Base-by-base conservation (phyloP, 169 alveolate genomes). In the Perkinsus olseni region DNA sequence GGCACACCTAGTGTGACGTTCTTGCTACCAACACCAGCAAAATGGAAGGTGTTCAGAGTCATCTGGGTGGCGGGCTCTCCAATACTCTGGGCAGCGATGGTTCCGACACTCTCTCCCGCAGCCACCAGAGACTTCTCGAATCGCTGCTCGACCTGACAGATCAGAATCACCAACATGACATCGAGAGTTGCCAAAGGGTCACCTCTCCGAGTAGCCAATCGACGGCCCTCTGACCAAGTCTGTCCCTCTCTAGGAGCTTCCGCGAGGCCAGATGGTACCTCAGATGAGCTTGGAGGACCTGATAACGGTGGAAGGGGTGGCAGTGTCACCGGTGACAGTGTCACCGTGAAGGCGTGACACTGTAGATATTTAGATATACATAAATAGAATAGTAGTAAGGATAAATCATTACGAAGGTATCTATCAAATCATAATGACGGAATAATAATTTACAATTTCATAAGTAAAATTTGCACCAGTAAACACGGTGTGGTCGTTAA, bases 31-130 rank as follows among this genome's bases (percentile, higher is more conserved):
- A 99, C 99, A 82, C 99, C 99, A 37, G 99, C 99, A 96, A 99
- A 99, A 96, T 99, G 99, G 98, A 99, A 99, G 48, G 99, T 99
- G 96, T 99, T 99, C 91, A 99, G 96, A 31, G 99, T 99, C 99
- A 99, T 99, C 96, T 99, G 99, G 24, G 99, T 99, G 8, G 99
- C 99, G 34, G 99, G 99, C 94, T 99, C 99, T 91, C 99, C 99
- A 39, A 99, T 98, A n/a, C 99, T 98, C 96, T 99, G 99, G 6
- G 99, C 99, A 6, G 99, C 99, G 37, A 99, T 97, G 38, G 99
- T 98, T 0, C 99, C 99, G 38, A 99, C 99, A 96, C 99, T 98
- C 93, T 99, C 99, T 38, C 99, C 99, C 31, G 99, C 99, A 94
- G 98, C 99, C 31, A 98, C 99, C 50, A 98, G 96, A 11, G 99